phyloP scores from a whole-genome alignment of 1,284 basidiomycete genomes.

The Rhodotorula sp. region DNA sequence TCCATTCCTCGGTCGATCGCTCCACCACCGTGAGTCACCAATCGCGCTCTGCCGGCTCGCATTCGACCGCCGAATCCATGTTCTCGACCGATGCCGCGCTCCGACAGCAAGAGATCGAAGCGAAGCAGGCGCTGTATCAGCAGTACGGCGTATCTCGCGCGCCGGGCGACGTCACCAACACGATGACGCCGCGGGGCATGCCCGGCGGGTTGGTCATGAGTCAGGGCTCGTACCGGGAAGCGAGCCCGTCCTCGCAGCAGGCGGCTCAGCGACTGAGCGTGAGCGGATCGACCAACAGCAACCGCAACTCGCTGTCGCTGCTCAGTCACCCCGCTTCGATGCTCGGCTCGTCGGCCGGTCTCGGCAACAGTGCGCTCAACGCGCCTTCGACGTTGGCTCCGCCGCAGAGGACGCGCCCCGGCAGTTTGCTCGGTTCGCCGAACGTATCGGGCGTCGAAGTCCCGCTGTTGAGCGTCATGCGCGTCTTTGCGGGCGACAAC shows the following conservation, averaged over 20 bases:
- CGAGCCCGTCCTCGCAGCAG: neutral
- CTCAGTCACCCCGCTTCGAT: constrained; percentile 18
- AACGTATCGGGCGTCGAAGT: constrained; percentile 52
- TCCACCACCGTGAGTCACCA: neutral
- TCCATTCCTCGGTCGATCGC: constrained; percentile 20
- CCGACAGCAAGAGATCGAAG: constrained; percentile 77
- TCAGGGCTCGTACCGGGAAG: neutral
- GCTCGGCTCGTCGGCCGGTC: constrained; percentile 5
- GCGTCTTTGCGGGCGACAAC: constrained; percentile 86
- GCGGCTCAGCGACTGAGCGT: neutral
- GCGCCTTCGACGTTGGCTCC: constrained; percentile 20
- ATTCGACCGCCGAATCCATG: constrained; percentile 41
- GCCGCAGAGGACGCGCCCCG: constrained; percentile 49
- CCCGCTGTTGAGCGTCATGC: constrained; percentile 86
- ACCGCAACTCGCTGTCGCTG: constrained; percentile 26
- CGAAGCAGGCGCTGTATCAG: constrained; percentile 82
- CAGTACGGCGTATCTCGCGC: constrained; percentile 59
- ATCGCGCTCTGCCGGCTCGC: constrained; percentile 40
- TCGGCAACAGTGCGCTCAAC: constrained; percentile 1
- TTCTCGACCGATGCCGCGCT: constrained; percentile 52
- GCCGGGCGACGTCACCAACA: constrained; percentile 43
- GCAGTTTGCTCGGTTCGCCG: constrained; percentile 54
- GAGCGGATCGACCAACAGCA: constrained; percentile 10
- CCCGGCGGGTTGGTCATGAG: constrained; percentile 9
- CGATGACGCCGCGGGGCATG: constrained; percentile 29